Evolutionary conservation across 768 basidiomycete genomes (phyloP).

Genomic region (Russula griseocarnosa): DNA sequence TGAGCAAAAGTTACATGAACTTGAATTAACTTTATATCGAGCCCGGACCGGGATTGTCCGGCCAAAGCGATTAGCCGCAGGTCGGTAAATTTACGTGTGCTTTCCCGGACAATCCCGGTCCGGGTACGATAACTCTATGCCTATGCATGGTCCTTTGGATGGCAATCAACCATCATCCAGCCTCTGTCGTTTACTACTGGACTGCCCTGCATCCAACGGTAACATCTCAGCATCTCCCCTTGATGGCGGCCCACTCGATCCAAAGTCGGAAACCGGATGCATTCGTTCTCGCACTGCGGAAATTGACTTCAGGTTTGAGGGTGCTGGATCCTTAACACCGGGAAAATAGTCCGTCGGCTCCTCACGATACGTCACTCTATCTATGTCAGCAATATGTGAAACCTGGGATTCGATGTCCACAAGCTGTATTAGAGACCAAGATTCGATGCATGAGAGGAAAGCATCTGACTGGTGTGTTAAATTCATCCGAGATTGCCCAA

Average conservation of each 20-base stretch:
- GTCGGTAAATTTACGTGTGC: too few species aligned
- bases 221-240: background rate
- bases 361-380: constrained; percentile 5
- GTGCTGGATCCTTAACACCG: background rate
- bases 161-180: constrained; percentile 8
- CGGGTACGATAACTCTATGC: too few species aligned
- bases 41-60: constrained; percentile 17
- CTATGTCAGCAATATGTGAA: constrained; percentile 3
- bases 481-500: constrained; percentile 27
- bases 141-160: too few species aligned
- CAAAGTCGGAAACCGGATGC: background rate
- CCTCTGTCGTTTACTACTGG: constrained; percentile 10
- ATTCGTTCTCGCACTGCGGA: background rate
- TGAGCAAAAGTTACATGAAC: background rate
- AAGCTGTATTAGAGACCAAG: constrained; percentile 7
- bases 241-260: background rate
- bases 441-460: background rate
- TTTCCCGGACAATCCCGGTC: too few species aligned
- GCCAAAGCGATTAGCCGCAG: too few species aligned
- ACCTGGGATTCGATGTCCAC: constrained; percentile 8
- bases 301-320: background rate
- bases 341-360: constrained; percentile 17
- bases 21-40: background rate
- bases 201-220: background rate
- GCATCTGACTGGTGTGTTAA: constrained; percentile 18